Base-by-base conservation (phyloP, 306 rosid genomes). In the Vigna unguiculata region DNA sequence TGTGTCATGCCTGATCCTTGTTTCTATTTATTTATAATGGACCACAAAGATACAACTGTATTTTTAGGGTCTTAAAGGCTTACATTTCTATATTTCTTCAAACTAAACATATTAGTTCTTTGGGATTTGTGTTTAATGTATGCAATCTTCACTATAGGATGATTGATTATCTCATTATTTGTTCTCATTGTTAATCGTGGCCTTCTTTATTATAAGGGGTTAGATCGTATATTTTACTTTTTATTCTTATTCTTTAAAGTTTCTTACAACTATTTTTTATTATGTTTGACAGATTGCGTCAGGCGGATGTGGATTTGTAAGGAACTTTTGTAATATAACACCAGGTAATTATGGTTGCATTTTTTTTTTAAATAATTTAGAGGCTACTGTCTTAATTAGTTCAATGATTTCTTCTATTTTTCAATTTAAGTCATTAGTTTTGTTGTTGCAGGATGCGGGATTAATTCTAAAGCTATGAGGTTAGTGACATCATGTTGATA, bases 391-490 rank as follows among this genome's bases (percentile, higher is more conserved):
- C 48, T 45, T 55, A 7, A 53, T 59, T 60, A 17, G 48, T 45
- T 45, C 3, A 43, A 64, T 60, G 43, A 64, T 25, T 51, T 62
- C 19, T 59, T 53, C 63, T 38, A 61, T 47, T 67, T 20, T 63
- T 52, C 54, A 73, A 76, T 73, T 81, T 59, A 36, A 55, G 45
- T 58, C 53, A 19, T 55, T 45, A 32, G 32, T 13, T 36, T 45
- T 64, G 30, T 72, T 77, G 32, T 46, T 79, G 52, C 89, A 90
- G 97, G 94, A 71, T 40, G 88, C 79, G 66, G 71, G 59, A 63
- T 63, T 72, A 83, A 85, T 74, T 67, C 76, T 38, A 71, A 78
- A 72, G 80, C 84, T 19, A 59, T 47, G 32, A 89, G 94, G 98
- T 92, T 77, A 75, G 93, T 85, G 62, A 59, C 49, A 3, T 77